These are phyloP conservation scores for Ophiostoma ips DNA, from an alignment of 2,329 filamentous ascomycete species.

Conservation along the genomic window DNA sequence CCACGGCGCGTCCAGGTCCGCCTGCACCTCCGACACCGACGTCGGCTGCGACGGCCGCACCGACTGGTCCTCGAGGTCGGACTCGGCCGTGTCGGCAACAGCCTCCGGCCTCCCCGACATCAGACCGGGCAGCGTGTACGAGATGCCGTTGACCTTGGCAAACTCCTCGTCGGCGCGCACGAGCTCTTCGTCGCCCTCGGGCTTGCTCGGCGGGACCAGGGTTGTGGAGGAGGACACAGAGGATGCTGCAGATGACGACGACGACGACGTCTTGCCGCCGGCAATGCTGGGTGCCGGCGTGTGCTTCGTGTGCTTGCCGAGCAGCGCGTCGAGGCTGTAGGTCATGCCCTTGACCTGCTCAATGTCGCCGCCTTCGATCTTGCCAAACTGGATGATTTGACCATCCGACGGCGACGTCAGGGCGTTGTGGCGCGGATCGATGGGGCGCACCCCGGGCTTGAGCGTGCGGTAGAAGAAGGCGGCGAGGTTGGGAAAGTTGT, in stretches of 20 bases:
- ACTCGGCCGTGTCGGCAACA: slow-evolving; percentile 28
- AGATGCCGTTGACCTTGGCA: slow-evolving; percentile 82
- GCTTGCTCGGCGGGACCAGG: not conserved
- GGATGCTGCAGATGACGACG: not conserved
- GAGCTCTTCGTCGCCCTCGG: slow-evolving; percentile 44
- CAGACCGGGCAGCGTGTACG: slow-evolving; percentile 79
- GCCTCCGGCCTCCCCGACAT: slow-evolving; percentile 60
- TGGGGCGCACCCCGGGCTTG: slow-evolving; percentile 73
- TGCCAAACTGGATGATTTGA: slow-evolving; percentile 78
- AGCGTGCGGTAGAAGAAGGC: slow-evolving; percentile 94
- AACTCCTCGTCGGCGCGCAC: slow-evolving; percentile 83
- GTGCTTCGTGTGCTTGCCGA: slow-evolving; percentile 54
- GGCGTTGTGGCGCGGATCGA: slow-evolving; percentile 68
- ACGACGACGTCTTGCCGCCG: slow-evolving; percentile 10
- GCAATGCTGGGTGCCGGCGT: slow-evolving; percentile 42
- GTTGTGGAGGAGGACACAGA: no score
- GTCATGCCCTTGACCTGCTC: slow-evolving; percentile 99
- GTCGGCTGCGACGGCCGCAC: slow-evolving; percentile 44
- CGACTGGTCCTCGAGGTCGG: slow-evolving; percentile 58
- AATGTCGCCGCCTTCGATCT: slow-evolving; percentile 84
- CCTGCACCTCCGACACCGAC: slow-evolving; percentile 72
- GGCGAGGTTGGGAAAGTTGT: slow-evolving; percentile 80
- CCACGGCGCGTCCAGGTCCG: slow-evolving; percentile 69
- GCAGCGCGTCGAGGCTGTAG: slow-evolving; percentile 83
- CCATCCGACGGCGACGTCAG: slow-evolving; percentile 84